phyloP scores from a whole-genome alignment of 768 basidiomycete species.

The Gymnopilus dilepis region DNA sequence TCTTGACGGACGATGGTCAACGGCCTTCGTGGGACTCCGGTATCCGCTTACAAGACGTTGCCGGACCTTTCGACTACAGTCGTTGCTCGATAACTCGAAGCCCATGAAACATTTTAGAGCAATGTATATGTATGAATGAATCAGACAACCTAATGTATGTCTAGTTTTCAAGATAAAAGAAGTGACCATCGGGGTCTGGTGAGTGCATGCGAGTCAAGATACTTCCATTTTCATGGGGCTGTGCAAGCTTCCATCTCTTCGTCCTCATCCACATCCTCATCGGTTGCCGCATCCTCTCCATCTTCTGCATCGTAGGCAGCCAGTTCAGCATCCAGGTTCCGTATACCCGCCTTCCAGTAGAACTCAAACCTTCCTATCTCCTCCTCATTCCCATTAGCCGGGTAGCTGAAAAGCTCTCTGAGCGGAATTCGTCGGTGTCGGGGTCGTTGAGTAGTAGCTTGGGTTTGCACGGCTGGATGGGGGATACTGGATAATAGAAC shows the following conservation, averaged over 20 bases:
- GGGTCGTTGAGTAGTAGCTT: not conserved
- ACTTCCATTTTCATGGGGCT: not conserved
- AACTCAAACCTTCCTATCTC: not conserved
- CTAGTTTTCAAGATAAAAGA: not conserved
- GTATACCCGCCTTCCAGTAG: not conserved
- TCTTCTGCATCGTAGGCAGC: not conserved
- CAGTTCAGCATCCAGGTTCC: not conserved
- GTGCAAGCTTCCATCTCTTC: not conserved
- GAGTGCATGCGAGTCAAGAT: not conserved
- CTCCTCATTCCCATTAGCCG: not conserved
- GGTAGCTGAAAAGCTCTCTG: not conserved
- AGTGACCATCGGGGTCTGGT: no score
- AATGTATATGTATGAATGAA: not conserved
- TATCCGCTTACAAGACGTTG: not conserved
- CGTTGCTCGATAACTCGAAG: not conserved
- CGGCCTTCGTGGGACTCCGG: not conserved
- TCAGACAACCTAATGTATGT: not conserved
- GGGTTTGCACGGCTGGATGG: not conserved
- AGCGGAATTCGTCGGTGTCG: not conserved
- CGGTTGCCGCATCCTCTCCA: not conserved
- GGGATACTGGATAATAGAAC: not conserved
- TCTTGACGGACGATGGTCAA: not conserved
- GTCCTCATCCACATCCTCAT: not conserved
- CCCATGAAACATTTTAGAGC: not conserved
- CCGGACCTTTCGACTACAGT: not conserved